A percentile compares a stretch with the other conserved stretches of the same genome.
These are phyloP conservation scores for Aspergillus vadensis DNA, from an alignment of 2,329 filamentous ascomycete genomes.

Conservation along the genomic window DNA sequence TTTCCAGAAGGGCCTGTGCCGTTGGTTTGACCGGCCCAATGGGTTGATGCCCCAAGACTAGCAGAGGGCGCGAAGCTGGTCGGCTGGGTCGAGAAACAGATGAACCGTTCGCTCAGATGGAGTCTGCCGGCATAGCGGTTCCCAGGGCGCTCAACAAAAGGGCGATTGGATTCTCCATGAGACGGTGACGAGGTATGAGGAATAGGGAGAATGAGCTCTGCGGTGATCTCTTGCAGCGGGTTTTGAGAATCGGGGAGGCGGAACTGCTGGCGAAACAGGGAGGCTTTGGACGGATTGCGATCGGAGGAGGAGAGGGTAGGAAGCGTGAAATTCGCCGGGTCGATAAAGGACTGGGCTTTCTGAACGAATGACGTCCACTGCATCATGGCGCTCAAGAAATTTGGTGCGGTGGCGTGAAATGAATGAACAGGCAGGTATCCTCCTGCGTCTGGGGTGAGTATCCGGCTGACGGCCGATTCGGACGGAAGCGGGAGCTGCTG, in stretches of 20 bases:
- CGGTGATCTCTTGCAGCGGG: conserved; percentile 92
- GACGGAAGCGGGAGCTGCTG: conserved; percentile 24
- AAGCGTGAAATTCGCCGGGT: conserved; percentile 78
- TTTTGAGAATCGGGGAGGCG: conserved; percentile 89
- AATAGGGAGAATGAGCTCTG: conserved; percentile 85
- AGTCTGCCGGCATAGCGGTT: conserved; percentile 91
- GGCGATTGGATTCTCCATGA: conserved; percentile 63
- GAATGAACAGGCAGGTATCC: conserved; percentile 4
- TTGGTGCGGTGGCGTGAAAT: not conserved
- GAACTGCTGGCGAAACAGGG: conserved; percentile 94
- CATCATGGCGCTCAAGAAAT: conserved; percentile 51
- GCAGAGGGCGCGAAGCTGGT: conserved; percentile 82
- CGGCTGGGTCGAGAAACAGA: conserved; percentile 94
- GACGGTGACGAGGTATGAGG: conserved; percentile 60
- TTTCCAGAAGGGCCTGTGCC: conserved; percentile 91
- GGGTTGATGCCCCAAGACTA: conserved; percentile 75
- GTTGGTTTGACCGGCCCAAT: conserved; percentile 89
- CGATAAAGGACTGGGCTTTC: conserved; percentile 93
- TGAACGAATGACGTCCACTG: conserved; percentile 81
- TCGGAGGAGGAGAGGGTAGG: conserved; percentile 72
- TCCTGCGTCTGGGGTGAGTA: not conserved
- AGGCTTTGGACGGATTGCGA: conserved; percentile 83
- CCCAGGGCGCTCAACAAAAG: conserved; percentile 62
- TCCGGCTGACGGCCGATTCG: conserved; percentile 14
- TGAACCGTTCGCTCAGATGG: conserved; percentile 88